phyloP scores from a whole-genome alignment of 345 rosid species.

The Gossypium mustelinum region DNA sequence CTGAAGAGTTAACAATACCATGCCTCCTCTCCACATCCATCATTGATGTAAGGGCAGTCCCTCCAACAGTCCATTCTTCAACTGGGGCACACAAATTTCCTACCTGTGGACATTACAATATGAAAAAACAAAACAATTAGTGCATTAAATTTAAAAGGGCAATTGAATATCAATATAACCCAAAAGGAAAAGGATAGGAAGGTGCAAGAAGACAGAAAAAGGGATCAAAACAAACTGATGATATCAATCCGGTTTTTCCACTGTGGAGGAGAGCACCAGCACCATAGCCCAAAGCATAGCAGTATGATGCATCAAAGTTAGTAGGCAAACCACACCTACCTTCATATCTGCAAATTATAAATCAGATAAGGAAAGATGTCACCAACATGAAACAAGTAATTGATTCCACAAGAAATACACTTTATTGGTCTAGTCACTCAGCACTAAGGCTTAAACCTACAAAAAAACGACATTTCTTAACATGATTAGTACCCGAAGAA shows the following conservation, averaged over 20 bases:
- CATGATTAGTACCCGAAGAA: conserved; percentile 69
- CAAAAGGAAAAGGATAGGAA: background rate
- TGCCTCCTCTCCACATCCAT: conserved; percentile 99
- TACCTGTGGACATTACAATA: conserved; percentile 45
- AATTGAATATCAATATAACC: conserved; percentile 11
- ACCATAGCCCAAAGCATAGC: conserved; percentile 87
- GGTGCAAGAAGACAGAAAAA: background rate
- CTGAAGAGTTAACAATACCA: conserved; percentile 37
- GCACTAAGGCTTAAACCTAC: background rate
- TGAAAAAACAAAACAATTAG: background rate
- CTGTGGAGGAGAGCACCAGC: conserved; percentile 89
- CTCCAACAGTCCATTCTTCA: conserved; percentile 85
- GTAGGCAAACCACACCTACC: conserved; percentile 98
- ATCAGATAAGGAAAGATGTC: conserved; percentile 4
- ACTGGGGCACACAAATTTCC: conserved; percentile 87
- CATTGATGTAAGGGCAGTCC: conserved; percentile 87
- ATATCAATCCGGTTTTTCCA: conserved; percentile 83
- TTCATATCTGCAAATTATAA: conserved; percentile 61
- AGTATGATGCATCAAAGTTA: conserved; percentile 84
- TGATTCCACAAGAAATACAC: background rate
- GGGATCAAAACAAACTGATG: conserved; percentile 53
- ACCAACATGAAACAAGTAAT: background rate
- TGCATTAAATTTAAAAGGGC: background rate
- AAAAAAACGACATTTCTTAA: background rate
- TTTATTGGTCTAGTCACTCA: background rate